Evolutionary conservation across 352 stramenopile genomes (phyloP), one percentile per base, ranked within the genome.

Genomic region (Globisporangium canariense): DNA sequence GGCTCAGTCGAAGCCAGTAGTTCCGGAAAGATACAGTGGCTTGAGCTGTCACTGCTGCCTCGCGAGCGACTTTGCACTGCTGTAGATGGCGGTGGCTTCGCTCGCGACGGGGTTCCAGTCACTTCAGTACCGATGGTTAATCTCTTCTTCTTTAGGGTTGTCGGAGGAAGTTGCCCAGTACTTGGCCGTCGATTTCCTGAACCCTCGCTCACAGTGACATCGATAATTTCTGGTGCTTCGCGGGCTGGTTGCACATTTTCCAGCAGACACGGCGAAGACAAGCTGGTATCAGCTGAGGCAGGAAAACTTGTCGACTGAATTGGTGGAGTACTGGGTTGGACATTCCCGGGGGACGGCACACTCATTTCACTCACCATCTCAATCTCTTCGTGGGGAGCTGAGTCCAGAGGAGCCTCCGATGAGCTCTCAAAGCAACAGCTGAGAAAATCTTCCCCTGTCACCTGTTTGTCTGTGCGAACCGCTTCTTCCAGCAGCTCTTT

Each of bases 1-100:
- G 68, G 59, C 63, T 91, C 81, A 3, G 65, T 76, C 49, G 71
- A 88, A 41, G 56, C 59, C 22, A 75, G 65, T 0, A 93, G 68
- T 8, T 79, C 70, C 5, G 79, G 74, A 25, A 81, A 89, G 53
- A 91, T 73, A 20, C 62, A 72, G 4, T 71, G 62, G 56, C 30
- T 61, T 58, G 14, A 59, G 57, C 28, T 43, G 2, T 72, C 56
- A 30, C 30, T 60, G 41, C 32, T 41, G 36, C 25, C 34, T 58
- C 22, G 40, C 8, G 25, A 53, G 9, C 41, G 14, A 40, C 14
- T 38, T 41, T 57, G 28, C 32, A 62, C 13, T 28, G n/a, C 41
- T 50, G 25, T 32, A 43, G 41, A 50, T 16, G 41, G 46, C 9
- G 41, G 56, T 11, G 41, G 22, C 2, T 22, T 51, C 40, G 25